Evolutionary conservation across 2,329 filamentous ascomycete genomes (phyloP).

Genomic region (Pyrenophora teres): DNA sequence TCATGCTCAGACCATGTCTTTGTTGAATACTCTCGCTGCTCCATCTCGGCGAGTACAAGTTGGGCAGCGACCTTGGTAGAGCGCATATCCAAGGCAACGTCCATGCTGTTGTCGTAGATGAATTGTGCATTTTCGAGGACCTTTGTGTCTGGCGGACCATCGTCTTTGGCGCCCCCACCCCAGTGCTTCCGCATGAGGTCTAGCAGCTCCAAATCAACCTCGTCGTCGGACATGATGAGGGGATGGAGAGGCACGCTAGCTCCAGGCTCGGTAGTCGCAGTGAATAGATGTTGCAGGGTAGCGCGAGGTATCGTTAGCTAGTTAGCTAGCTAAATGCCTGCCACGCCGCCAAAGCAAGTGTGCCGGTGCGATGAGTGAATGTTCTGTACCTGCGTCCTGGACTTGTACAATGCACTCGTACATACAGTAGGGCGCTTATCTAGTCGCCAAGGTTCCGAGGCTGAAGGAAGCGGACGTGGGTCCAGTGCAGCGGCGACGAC

Average conservation of each 20-base stretch:
- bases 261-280: slow-evolving; percentile 3
- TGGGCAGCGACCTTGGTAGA: slow-evolving; percentile 82
- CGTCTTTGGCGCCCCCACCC: slow-evolving; percentile 60
- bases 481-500: slow-evolving; percentile 13
- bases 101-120: slow-evolving; percentile 89
- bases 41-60: slow-evolving; percentile 80
- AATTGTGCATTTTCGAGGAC: slow-evolving; percentile 83
- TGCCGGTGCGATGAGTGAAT: slow-evolving; percentile 1
- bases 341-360: not conserved
- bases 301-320: not conserved
- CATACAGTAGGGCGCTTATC: slow-evolving; percentile 16
- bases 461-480: slow-evolving; percentile 19
- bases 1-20: slow-evolving; percentile 87
- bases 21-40: slow-evolving; percentile 79
- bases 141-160: slow-evolving; percentile 71
- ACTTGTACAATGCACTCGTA: slow-evolving; percentile 17
- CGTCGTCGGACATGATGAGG: slow-evolving; percentile 80
- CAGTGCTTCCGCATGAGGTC: slow-evolving; percentile 83
- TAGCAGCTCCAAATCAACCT: slow-evolving; percentile 84
- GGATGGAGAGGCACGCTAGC: slow-evolving; percentile 1
- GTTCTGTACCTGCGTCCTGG: slow-evolving; percentile 3
- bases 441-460: slow-evolving; percentile 34
- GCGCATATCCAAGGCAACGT: slow-evolving; percentile 84
- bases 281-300: slow-evolving; percentile 1
- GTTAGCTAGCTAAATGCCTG: not conserved